Conservation (phyloP, 192 early-diverging fungal genomes). For the Backusella luteola region DNA sequence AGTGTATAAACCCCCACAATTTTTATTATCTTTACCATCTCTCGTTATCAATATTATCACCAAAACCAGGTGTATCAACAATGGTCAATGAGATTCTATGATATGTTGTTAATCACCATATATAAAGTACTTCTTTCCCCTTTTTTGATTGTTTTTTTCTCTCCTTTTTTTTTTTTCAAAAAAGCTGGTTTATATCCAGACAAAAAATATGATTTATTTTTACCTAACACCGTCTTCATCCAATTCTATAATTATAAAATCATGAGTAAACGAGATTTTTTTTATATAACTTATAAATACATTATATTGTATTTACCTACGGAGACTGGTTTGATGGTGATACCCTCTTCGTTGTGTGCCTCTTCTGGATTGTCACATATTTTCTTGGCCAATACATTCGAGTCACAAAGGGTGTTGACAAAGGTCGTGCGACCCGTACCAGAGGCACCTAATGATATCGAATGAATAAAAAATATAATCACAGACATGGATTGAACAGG, state of each 20-base stretch:
- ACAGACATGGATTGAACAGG: too few species aligned
- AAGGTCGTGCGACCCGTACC: conserved; percentile 99
- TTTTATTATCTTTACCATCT: conserved; percentile 56
- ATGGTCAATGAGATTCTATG: conserved; percentile 85
- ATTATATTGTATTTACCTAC: conserved; percentile 40
- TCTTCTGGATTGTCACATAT: conserved; percentile 66
- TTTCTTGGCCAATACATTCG: conserved; percentile 64
- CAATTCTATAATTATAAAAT: conserved; percentile 57
- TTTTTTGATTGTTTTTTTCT: background rate
- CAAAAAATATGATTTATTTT: background rate
- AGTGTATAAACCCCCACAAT: background rate
- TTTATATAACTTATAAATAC: too few species aligned
- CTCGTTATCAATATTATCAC: conserved; percentile 96
- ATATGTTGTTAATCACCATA: background rate
- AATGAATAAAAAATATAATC: too few species aligned
- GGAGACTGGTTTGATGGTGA: conserved; percentile 84
- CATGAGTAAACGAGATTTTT: background rate
- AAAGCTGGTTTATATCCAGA: conserved; percentile 5
- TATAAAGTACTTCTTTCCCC: background rate
- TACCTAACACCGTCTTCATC: conserved; percentile 96
- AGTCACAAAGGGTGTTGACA: conserved; percentile 96
- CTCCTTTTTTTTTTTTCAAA: background rate
- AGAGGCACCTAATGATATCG: conserved; percentile 63
- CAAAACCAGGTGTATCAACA: conserved; percentile 98
- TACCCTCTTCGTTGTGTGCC: conserved; percentile 84